phyloP scores from a whole-genome alignment of 2,329 filamentous ascomycete genomes.

The Ophiosphaerella herpotricha region DNA sequence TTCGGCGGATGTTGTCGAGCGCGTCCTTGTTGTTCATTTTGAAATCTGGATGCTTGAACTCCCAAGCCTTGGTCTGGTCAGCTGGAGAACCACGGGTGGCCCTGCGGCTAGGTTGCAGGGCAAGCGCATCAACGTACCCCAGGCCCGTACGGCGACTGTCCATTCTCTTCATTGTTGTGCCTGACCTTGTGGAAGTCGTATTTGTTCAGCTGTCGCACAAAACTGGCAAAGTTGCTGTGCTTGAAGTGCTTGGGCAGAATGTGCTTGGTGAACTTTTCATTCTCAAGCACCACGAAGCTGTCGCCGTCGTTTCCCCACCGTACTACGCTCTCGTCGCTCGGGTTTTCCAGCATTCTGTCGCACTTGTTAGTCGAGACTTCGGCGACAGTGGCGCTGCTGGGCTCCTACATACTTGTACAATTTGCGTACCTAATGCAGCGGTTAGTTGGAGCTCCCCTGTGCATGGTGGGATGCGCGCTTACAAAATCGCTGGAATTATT shows the following conservation, averaged over 20 bases:
- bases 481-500: slow-evolving; percentile 97
- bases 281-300: slow-evolving; percentile 97
- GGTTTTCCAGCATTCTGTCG: slow-evolving; percentile 90
- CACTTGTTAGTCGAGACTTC: slow-evolving; percentile 30
- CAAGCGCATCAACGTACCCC: slow-evolving; percentile 59
- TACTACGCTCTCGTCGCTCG: slow-evolving; percentile 88
- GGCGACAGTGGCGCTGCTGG: not conserved
- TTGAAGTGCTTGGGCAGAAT: slow-evolving; percentile 99
- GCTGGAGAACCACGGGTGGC: not conserved
- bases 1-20: slow-evolving; percentile 92
- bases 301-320: slow-evolving; percentile 94
- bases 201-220: slow-evolving; percentile 94
- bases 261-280: slow-evolving; percentile 96
- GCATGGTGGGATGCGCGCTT: slow-evolving; percentile 51
- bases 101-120: no score
- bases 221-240: slow-evolving; percentile 97
- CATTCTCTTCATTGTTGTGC: slow-evolving; percentile 84
- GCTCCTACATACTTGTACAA: slow-evolving; percentile 80
- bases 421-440: slow-evolving; percentile 78
- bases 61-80: slow-evolving; percentile 70
- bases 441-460: slow-evolving; percentile 20
- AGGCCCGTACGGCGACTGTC: slow-evolving; percentile 78
- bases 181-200: slow-evolving; percentile 99
- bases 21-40: slow-evolving; percentile 94
- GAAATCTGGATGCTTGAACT: slow-evolving; percentile 98